A percentile compares a stretch with the other conserved stretches of the same genome.
Evolutionary conservation across 257 asterid species (phyloP).

Genomic region (Ajuga chamaepitys): DNA sequence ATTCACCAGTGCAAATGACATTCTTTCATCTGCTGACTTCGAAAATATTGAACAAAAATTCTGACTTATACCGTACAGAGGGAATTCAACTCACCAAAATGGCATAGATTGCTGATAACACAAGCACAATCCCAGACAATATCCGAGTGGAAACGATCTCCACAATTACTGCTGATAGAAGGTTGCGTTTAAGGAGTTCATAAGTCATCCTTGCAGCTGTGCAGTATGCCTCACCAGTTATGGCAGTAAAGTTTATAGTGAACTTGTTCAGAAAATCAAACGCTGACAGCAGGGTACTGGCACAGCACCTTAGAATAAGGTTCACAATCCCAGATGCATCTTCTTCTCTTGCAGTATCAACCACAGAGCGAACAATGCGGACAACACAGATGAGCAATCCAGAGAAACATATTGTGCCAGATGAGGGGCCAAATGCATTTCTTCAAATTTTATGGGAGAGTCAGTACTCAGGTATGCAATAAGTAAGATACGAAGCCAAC

Average conservation of each 20-base stretch:
- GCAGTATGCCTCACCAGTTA: slow-evolving; percentile 96
- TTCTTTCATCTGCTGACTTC: not conserved
- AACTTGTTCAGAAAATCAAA: slow-evolving; percentile 89
- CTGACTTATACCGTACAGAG: not conserved
- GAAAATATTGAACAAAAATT: not conserved
- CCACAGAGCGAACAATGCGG: slow-evolving; percentile 72
- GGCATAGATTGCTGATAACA: slow-evolving; percentile 76
- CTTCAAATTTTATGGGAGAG: slow-evolving; percentile 30
- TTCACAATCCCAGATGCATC: slow-evolving; percentile 71
- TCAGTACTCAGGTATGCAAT: slow-evolving; percentile 14
- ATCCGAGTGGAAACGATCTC: slow-evolving; percentile 91
- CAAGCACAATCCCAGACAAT: slow-evolving; percentile 71
- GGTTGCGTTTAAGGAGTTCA: slow-evolving; percentile 91
- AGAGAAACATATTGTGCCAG: slow-evolving; percentile 88
- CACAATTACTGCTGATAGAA: slow-evolving; percentile 79
- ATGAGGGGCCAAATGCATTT: slow-evolving; percentile 89
- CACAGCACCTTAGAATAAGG: slow-evolving; percentile 70
- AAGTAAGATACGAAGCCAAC: not conserved
- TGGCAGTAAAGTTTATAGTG: slow-evolving; percentile 83
- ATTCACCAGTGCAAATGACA: not conserved
- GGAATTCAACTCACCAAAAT: slow-evolving; percentile 51
- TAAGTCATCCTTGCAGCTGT: slow-evolving; percentile 81
- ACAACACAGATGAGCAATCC: slow-evolving; percentile 57
- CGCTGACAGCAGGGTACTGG: slow-evolving; percentile 55
- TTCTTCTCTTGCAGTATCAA: slow-evolving; percentile 85